A percentile compares a stretch with the other conserved stretches of the same genome.
phyloP scores from a whole-genome alignment of 2,329 filamentous ascomycete genomes.

The Hyphodiscus sp. region DNA sequence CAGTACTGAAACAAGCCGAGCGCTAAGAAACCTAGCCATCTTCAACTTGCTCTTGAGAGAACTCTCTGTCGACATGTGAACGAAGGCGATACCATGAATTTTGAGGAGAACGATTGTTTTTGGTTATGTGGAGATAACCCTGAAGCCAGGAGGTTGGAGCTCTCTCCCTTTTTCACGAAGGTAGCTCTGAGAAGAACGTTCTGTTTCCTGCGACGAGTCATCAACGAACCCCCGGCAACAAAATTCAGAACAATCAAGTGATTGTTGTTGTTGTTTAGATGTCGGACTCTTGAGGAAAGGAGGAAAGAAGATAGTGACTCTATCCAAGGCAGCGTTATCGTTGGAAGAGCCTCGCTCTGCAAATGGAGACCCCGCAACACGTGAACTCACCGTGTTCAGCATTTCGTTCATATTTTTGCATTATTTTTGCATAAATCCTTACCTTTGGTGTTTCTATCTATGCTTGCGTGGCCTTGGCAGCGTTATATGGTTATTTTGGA shows the following conservation, averaged over 20 bases:
- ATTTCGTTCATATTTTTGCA: not conserved
- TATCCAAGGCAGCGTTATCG: too few species aligned
- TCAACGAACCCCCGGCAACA: too few species aligned
- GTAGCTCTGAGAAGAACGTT: too few species aligned
- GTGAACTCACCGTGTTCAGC: not conserved
- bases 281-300: too few species aligned
- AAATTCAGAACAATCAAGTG: too few species aligned
- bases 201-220: too few species aligned
- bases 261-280: too few species aligned
- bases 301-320: too few species aligned
- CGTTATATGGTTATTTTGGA: not conserved
- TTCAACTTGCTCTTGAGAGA: not conserved
- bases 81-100: too few species aligned
- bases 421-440: not conserved
- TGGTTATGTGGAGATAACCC: not conserved
- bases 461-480: not conserved
- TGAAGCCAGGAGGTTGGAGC: not conserved
- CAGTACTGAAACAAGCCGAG: slow-evolving; percentile 1
- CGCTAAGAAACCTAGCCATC: not conserved
- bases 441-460: not conserved
- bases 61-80: not conserved
- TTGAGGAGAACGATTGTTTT: not conserved
- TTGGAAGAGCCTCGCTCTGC: not conserved
- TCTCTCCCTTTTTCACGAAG: not conserved
- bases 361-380: not conserved